phyloP scores from a whole-genome alignment of 768 basidiomycete species.

The Suillus subalutaceus region DNA sequence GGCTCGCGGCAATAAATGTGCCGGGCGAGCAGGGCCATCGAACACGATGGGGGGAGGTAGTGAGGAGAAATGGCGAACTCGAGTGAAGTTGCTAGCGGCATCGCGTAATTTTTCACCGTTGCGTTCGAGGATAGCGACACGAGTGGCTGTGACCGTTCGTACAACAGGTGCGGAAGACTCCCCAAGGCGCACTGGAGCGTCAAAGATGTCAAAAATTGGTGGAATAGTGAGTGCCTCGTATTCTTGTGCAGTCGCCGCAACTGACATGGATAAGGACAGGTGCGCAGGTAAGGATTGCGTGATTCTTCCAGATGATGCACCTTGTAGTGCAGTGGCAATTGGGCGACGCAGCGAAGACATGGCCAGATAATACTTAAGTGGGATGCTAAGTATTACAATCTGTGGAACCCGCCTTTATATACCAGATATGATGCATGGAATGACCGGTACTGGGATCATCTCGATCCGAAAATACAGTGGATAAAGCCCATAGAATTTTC shows the following conservation, averaged over 20 bases:
- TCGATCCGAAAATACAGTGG: slow-evolving; percentile 2
- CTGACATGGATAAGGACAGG: slow-evolving; percentile 19
- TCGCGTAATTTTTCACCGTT: slow-evolving; percentile 9
- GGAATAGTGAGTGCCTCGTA: slow-evolving; percentile 22
- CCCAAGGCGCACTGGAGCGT: slow-evolving; percentile 45
- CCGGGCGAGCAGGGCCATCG: slow-evolving; percentile 50
- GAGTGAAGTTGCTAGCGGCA: slow-evolving; percentile 22
- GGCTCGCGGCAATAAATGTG: slow-evolving; percentile 22
- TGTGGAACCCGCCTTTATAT: slow-evolving; percentile 22
- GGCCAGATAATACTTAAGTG: not conserved
- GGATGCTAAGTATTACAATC: not conserved
- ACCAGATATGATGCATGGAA: not conserved
- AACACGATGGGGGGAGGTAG: slow-evolving; percentile 50
- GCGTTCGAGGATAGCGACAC: slow-evolving; percentile 15
- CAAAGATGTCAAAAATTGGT: slow-evolving; percentile 55
- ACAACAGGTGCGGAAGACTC: slow-evolving; percentile 35
- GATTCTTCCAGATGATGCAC: slow-evolving; percentile 13
- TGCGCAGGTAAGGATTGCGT: slow-evolving; percentile 17
- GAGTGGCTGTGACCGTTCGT: slow-evolving; percentile 14
- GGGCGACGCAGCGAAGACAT: slow-evolving; percentile 24
- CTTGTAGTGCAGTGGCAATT: slow-evolving; percentile 11
- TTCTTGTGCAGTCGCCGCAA: slow-evolving; percentile 4
- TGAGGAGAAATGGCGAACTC: slow-evolving; percentile 16
- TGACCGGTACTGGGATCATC: slow-evolving; percentile 5
- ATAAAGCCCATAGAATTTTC: not conserved